These are phyloP conservation scores for Vigna mungo DNA, from an alignment of 306 rosid genomes.

Conservation along the genomic window DNA sequence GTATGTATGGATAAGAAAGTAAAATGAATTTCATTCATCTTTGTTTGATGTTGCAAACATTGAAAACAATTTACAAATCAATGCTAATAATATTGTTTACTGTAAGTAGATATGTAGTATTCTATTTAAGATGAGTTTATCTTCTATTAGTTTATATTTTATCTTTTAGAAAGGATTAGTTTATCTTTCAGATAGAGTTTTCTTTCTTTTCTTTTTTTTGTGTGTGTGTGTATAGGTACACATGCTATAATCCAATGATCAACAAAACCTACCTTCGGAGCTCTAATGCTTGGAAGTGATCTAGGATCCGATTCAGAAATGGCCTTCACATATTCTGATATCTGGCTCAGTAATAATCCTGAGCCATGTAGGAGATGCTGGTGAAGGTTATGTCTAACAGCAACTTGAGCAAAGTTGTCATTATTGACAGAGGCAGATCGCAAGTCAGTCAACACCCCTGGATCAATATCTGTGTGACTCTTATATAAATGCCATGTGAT, in stretches of 20 bases:
- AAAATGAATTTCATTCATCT: conserved; percentile 18
- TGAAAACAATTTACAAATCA: conserved; percentile 15
- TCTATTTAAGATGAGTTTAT: not conserved
- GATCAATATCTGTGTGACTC: conserved; percentile 71
- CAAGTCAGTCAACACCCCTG: conserved; percentile 91
- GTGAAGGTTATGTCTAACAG: conserved; percentile 72
- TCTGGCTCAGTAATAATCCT: conserved; percentile 65
- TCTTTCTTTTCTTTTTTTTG: no score
- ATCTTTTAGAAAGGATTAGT: not conserved
- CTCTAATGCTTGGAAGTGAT: conserved; percentile 58
- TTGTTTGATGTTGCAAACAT: conserved; percentile 8
- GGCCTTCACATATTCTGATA: conserved; percentile 69
- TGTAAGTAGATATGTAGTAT: not conserved
- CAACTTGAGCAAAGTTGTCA: conserved; percentile 86
- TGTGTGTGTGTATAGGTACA: not conserved
- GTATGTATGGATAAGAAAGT: not conserved
- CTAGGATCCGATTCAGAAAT: conserved; percentile 54
- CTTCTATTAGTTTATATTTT: not conserved
- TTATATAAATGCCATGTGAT: conserved; percentile 83
- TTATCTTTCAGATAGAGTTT: not conserved
- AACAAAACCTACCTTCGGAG: conserved; percentile 76
- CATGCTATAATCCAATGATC: conserved; percentile 15
- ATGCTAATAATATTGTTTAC: not conserved
- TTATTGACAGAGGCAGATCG: conserved; percentile 94
- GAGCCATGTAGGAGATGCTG: conserved; percentile 82